Base-by-base conservation (phyloP, 352 stramenopile species). In the Globisporangium splendens region DNA sequence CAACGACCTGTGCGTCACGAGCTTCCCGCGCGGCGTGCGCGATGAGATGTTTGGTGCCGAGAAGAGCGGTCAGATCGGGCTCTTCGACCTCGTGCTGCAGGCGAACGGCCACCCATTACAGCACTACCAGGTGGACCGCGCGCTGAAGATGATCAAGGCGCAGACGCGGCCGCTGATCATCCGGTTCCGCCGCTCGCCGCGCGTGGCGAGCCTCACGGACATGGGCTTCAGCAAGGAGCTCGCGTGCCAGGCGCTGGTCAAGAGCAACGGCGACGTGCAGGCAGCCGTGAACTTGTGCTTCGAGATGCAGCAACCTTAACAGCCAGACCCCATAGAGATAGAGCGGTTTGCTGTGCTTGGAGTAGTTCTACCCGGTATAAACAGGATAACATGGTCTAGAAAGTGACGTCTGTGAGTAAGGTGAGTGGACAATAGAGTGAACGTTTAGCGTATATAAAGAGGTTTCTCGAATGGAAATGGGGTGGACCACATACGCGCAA, bases 101-200 rank as follows among this genome's bases (percentile, higher is more conserved):
- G 84, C 84, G 28, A 93, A 93, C 31, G 84, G 84, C 38, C 84
- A 93, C 51, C 80, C 81, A 31, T 69, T 93, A 43, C 79, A 91
- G 57, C 84, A 93, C 51, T 93, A 93, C 60, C 73, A 86, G 28
- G 82, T 92, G 39, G 82, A 93, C 49, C 79, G 84, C 31, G 84
- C 82, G 2, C 65, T 93, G 38, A 91, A 93, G 65, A 89, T 93
- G 79, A 89, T 93, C 58, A 90, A 91, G 58, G 84, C 75, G 38
- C 84, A 93, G 65, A 80, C 65, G 7, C 77, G 84, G 31, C 84
- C 84, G 52, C 75, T 93, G 31, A 56, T 90, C n/a, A 77, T 93
- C 55, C 84, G 84, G 4, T 92, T 93, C 63, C 70, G 79, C 20
- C 73, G 76, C 42, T 93, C 84, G 17, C 68, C 67, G 44, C 82